Conservation (phyloP, 495 filamentous ascomycete species). For the Daldinia grandis region DNA sequence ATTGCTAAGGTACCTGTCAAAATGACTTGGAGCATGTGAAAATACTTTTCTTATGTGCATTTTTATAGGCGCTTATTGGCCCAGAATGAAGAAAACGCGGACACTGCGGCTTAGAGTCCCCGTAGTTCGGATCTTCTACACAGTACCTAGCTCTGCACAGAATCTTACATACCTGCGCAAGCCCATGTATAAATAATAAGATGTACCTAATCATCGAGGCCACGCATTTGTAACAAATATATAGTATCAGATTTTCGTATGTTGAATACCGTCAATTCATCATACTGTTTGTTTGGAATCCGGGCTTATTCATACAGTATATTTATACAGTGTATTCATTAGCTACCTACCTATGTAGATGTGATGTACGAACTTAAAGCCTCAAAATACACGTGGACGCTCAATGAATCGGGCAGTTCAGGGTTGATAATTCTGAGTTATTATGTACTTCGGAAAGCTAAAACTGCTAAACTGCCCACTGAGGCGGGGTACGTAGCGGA, state of each 20-base stretch:
- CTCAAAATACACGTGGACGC: slow-evolving; percentile 2
- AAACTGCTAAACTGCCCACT: background rate
- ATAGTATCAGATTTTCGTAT: background rate
- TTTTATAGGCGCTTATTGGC: background rate
- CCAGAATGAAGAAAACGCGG: background rate
- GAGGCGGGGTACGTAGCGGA: background rate
- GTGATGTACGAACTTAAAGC: background rate
- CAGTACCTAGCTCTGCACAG: background rate
- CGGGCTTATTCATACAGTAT: too few species aligned
- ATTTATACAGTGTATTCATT: background rate
- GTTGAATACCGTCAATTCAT: background rate
- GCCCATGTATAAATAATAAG: too few species aligned
- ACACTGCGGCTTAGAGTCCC: background rate
- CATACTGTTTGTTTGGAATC: too few species aligned
- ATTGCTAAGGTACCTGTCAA: background rate
- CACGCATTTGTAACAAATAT: background rate
- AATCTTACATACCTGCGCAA: background rate
- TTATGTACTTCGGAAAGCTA: background rate
- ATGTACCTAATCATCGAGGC: background rate
- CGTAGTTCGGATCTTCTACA: background rate
- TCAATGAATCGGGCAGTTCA: background rate
- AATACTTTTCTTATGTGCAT: background rate
- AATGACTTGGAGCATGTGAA: background rate
- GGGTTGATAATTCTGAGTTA: background rate
- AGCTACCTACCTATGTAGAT: too few species aligned